Conservation (phyloP, 768 basidiomycete species). For the Leccinum subtestaceum region DNA sequence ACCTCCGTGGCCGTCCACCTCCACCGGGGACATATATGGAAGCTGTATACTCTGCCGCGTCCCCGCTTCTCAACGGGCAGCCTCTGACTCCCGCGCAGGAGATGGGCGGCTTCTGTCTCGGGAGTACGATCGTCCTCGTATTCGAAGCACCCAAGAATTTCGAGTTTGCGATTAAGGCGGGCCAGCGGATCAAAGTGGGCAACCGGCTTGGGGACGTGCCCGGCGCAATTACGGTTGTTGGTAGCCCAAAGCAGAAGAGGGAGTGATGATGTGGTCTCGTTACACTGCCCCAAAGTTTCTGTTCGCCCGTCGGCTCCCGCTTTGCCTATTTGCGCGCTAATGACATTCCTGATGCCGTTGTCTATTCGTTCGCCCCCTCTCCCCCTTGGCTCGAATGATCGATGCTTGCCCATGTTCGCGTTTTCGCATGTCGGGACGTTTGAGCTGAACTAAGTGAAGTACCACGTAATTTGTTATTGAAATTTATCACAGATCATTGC, state of each 20-base stretch:
- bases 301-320: neutral
- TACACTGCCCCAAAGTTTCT: neutral
- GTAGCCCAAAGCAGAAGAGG: slow-evolving; percentile 31
- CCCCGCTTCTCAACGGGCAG: slow-evolving; percentile 80
- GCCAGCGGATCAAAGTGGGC: slow-evolving; percentile 86
- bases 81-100: slow-evolving; percentile 87
- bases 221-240: slow-evolving; percentile 21
- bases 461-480: slow-evolving; percentile 5
- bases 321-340: neutral
- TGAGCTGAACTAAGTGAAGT: neutral
- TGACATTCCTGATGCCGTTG: neutral
- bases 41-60: slow-evolving; percentile 86
- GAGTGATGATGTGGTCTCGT: slow-evolving; percentile 16
- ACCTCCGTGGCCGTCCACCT: slow-evolving; percentile 68
- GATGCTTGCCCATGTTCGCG: neutral
- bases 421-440: neutral
- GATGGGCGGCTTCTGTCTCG: slow-evolving; percentile 96
- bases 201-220: slow-evolving; percentile 66
- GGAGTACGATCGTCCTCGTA: slow-evolving; percentile 93
- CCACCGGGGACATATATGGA: slow-evolving; percentile 88
- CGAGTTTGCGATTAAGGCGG: slow-evolving; percentile 70
- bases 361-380: neutral
- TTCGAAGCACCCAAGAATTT: slow-evolving; percentile 91
- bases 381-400: neutral
- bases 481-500: slow-evolving; percentile 7